Conservation (phyloP, 176 grass and related monocot species). For the Pontederia paniculata region DNA sequence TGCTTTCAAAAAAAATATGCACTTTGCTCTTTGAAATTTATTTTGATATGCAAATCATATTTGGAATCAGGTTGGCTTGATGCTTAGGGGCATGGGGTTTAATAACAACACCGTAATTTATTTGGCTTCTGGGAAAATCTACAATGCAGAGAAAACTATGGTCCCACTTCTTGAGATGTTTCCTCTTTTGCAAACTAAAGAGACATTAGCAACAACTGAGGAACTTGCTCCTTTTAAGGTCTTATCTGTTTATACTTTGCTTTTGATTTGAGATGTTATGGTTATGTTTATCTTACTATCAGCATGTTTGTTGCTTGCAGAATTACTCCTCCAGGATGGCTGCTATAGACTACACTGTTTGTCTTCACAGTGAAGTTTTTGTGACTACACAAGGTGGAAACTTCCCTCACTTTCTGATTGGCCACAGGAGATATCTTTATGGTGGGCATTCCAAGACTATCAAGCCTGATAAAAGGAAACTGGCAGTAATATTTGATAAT, state of each 20-base stretch:
- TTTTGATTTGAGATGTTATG: constrained; percentile 6
- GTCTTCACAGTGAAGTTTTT: constrained; percentile 88
- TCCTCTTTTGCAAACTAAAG: constrained; percentile 91
- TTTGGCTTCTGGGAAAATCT: constrained; percentile 98
- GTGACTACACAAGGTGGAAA: constrained; percentile 97
- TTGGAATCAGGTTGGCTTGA: constrained; percentile 72
- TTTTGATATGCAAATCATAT: neutral
- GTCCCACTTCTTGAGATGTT: constrained; percentile 96
- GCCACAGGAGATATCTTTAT: constrained; percentile 89
- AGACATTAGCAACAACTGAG: constrained; percentile 74
- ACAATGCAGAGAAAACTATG: constrained; percentile 94
- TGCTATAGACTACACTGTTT: constrained; percentile 86
- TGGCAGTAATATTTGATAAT: constrained; percentile 84
- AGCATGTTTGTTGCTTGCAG: constrained; percentile 24
- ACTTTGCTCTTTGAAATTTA: neutral
- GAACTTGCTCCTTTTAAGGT: constrained; percentile 90
- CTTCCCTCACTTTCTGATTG: constrained; percentile 86
- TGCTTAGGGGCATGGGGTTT: constrained; percentile 92
- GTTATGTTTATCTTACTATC: neutral
- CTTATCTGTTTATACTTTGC: neutral
- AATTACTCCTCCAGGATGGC: constrained; percentile 99
- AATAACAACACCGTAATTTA: constrained; percentile 81
- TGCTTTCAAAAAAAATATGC: too few species aligned
- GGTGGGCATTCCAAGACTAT: constrained; percentile 91
- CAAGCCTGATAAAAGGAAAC: constrained; percentile 95